These are phyloP conservation scores for Globisporangium sylvaticum DNA, from an alignment of 352 stramenopile genomes.

Conservation along the genomic window DNA sequence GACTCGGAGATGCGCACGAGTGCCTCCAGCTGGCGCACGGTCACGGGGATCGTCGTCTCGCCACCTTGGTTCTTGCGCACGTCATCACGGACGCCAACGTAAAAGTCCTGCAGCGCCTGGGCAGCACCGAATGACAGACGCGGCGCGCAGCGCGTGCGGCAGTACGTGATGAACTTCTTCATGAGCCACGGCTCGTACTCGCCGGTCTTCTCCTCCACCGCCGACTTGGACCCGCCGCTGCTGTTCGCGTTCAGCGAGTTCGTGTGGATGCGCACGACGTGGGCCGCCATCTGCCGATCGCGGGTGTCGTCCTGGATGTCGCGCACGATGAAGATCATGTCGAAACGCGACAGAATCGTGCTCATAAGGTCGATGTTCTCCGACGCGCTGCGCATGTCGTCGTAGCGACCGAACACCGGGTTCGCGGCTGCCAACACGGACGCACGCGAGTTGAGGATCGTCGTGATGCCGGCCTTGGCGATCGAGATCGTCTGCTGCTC, in stretches of 20 bases:
- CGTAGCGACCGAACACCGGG: constrained; percentile 97
- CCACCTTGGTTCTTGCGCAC: constrained; percentile 82
- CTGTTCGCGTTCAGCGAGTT: constrained; percentile 51
- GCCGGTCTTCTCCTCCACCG: constrained; percentile 26
- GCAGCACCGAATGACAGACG: constrained; percentile 90
- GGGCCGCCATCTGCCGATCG: constrained; percentile 95
- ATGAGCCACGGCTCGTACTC: constrained; percentile 89
- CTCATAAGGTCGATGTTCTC: constrained; percentile 99
- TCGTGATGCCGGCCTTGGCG: constrained; percentile 98
- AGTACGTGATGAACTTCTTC: constrained; percentile 99
- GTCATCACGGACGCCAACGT: constrained; percentile 97
- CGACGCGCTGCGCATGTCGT: constrained; percentile 96
- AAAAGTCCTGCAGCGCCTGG: constrained; percentile 94
- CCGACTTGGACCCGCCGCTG: constrained; percentile 21
- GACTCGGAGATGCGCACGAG: constrained; percentile 96
- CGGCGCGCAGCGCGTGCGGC: constrained; percentile 91
- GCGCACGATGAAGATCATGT: constrained; percentile 99
- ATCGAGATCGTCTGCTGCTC: constrained; percentile 99
- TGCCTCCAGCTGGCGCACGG: constrained; percentile 97
- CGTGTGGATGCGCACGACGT: constrained; percentile 98
- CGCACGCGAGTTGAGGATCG: constrained; percentile 94
- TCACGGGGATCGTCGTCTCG: constrained; percentile 94
- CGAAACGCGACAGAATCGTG: constrained; percentile 98
- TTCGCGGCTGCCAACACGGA: constrained; percentile 96
- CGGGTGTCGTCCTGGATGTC: constrained; percentile 96